Base-by-base conservation (phyloP, 768 basidiomycete species). In the Auriscalpium orientale region DNA sequence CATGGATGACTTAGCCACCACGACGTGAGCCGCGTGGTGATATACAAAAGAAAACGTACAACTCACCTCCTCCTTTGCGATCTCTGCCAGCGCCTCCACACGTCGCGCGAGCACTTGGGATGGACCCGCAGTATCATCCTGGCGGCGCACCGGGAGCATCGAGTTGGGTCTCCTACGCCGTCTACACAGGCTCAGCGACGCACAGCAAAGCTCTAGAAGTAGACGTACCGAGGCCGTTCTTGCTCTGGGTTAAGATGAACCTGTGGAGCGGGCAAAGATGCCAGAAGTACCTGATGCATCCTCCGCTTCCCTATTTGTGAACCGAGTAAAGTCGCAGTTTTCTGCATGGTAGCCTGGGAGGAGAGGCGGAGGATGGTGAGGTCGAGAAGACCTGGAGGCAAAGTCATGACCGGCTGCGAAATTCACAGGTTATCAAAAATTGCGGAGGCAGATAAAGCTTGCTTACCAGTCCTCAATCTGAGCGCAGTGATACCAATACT, bases 81-180 rank as follows among this genome's bases (percentile, higher is more conserved):
- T 52, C 36, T 60, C 45, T 4, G 48, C 47, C 7, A 62, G 38
- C 9, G 61, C 61, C 28, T 62, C 55, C n/a, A 60, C 61, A 1
- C 58, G 45, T 15, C 56, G 58, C 6, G 46, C 51, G 8, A 62
- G 53, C 37, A 56, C 61, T 38, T 21, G 51, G 13, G 35, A 3
- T 8, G 44, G 8, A 10, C 9, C 21, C 20, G 46, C n/a, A 13
- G 22, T 46, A 9, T 12, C 40, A 13, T 50, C 36, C 33, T 10
- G 28, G 9, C 47, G 35, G 13, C 33, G 22, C 28, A 57, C 20
- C 2, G 38, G 8, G 33, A 46, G 38, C 43, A 50, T 18, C 21
- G 13, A 43, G 10, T 28, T 45, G n/a, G 37, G 47, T 33, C 18
- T 44, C 44, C 52, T 44, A 33, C 55, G 51, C 21, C 48, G 43